Base-by-base conservation (phyloP, 495 filamentous ascomycete species). In the Penicillium robsamsonii region DNA sequence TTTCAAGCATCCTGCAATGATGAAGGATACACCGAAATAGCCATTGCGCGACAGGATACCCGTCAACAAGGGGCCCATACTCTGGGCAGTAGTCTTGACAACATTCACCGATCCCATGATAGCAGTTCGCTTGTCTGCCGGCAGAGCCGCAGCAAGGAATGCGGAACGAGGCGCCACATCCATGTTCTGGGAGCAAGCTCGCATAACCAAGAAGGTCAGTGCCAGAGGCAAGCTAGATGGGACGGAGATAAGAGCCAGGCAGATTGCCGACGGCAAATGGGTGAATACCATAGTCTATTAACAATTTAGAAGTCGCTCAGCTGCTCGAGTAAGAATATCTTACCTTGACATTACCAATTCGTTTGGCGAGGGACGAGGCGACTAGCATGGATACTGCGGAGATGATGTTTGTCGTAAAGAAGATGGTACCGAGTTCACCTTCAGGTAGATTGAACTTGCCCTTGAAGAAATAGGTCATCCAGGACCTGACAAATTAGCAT, bases 251-350 rank as follows among this genome's bases (percentile, higher is more conserved):
- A 92, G 63, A 11, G 84, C 73, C 1, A 94, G 81, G 54, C 87
- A 86, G 44, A 91, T 73, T 8, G 89, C 81, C 2, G 87, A 90
- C 1, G 90, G 90, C 8, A 90, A 79, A 62, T 94, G 90, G 2
- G 89, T 91, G 62, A 90, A 91, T 29, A 93, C 88, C 90, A 96
- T 96, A 8, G 90, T 91, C 73, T 82, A 53, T 50, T 8, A 15
- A 12, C 27, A 37, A 17, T 29, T 60, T 46, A 67, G 55, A 27
- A 5, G 15, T 33, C 7, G 40, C 38, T 46, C 15, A 25, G 20
- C 7, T 11, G 4, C 30, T 10, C n/a, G 29, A 47, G 27, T 2
- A 24, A 24, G 20, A 20, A n/a, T 11, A 18, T 18, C 60, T 22
- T 56, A 77, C 77, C 66, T 87, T 87, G 63, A 96, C 80, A 31